Percentiles rank a stretch among this genome's conserved stretches.
phyloP scores from a whole-genome alignment of 306 rosid species.

The Ormosia emarginata region DNA sequence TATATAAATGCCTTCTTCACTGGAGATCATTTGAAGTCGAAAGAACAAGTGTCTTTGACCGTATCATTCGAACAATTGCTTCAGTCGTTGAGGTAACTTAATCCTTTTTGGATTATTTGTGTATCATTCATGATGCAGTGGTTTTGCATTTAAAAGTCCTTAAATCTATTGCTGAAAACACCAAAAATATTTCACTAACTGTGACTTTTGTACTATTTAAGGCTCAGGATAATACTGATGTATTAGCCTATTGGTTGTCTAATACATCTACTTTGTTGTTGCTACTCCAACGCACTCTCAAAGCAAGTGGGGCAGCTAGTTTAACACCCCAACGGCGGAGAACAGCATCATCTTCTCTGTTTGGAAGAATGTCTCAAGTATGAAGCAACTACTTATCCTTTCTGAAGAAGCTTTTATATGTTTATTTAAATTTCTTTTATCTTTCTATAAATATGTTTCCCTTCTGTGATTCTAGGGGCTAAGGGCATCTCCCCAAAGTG shows the following conservation, averaged over 20 bases:
- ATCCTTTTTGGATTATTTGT: neutral
- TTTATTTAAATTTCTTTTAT: conserved; percentile 16
- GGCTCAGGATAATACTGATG: conserved; percentile 87
- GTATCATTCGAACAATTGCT: conserved; percentile 92
- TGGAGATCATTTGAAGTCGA: conserved; percentile 99
- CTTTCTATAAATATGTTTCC: conserved; percentile 7
- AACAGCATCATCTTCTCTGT: conserved; percentile 82
- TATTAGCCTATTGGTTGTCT: conserved; percentile 89
- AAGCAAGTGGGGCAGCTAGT: conserved; percentile 99
- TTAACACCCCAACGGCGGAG: conserved; percentile 97
- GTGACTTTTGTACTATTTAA: conserved; percentile 57
- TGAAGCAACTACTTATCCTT: conserved; percentile 29
- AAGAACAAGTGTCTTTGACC: conserved; percentile 88
- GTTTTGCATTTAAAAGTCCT: conserved; percentile 7
- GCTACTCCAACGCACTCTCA: conserved; percentile 97
- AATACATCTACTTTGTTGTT: conserved; percentile 90
- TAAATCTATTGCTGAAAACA: conserved; percentile 50
- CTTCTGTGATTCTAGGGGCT: conserved; percentile 60
- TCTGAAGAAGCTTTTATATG: neutral
- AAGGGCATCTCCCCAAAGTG: conserved; percentile 91
- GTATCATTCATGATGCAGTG: neutral
- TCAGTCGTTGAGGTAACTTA: conserved; percentile 79
- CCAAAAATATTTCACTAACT: conserved; percentile 59
- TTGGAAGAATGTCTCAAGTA: conserved; percentile 99
- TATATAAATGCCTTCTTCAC: conserved; percentile 96